These are phyloP conservation scores for Chlamydomonas reinhardtii DNA, from an alignment of 163 green algal species.

Conservation along the genomic window DNA sequence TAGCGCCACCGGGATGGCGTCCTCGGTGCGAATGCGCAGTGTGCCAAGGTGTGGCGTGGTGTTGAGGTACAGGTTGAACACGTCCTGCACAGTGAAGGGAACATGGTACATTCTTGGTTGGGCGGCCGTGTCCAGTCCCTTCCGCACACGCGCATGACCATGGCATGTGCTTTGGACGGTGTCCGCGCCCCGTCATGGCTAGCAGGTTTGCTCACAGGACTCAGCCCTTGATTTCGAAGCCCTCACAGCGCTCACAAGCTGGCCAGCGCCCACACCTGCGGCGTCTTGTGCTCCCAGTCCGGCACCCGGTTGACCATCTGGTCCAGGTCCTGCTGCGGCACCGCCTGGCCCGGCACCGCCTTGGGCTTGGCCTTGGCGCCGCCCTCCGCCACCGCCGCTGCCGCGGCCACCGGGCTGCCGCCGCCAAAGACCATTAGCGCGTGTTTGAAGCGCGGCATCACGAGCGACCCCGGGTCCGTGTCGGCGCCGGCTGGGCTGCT, in stretches of 20 bases:
- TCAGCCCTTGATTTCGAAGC: too few species aligned
- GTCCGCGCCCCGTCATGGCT: too few species aligned
- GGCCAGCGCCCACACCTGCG: not conserved
- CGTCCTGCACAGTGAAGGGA: slow-evolving; percentile 12
- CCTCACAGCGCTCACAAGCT: too few species aligned
- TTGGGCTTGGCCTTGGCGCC: not conserved
- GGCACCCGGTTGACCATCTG: slow-evolving; percentile 17
- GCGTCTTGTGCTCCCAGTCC: slow-evolving; percentile 46
- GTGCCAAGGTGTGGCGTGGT: slow-evolving; percentile 29
- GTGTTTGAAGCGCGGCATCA: slow-evolving; percentile 73
- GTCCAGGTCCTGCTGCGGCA: slow-evolving; percentile 9
- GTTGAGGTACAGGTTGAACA: slow-evolving; percentile 58
- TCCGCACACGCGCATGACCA: too few species aligned
- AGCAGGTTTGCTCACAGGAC: too few species aligned
- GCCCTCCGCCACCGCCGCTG: not conserved
- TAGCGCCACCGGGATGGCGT: slow-evolving; percentile 44
- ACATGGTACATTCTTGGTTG: not conserved
- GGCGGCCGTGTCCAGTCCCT: too few species aligned
- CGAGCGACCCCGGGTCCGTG: slow-evolving; percentile 23
- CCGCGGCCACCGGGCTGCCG: slow-evolving; percentile 5
- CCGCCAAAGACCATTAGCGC: slow-evolving; percentile 89
- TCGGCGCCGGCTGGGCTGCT: slow-evolving; percentile 18
- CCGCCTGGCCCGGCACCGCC: not conserved
- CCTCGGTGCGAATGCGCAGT: slow-evolving; percentile 40
- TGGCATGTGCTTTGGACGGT: too few species aligned